Evolutionary conservation across 1,139 yeast species (phyloP).

Genomic region (Blastobotrys malaysiensis): DNA sequence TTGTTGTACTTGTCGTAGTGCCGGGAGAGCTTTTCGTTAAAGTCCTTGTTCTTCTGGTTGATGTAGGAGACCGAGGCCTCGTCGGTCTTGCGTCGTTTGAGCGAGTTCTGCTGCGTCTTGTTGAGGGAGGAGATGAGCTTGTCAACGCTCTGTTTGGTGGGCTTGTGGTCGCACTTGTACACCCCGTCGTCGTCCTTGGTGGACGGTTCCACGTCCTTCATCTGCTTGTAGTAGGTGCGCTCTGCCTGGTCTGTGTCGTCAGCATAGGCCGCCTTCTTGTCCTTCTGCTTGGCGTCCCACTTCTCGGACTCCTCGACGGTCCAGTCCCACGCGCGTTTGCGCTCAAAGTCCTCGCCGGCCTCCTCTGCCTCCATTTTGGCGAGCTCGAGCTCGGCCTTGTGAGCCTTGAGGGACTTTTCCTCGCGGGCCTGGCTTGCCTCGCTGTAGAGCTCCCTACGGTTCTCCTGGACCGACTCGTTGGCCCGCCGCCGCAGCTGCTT

Average conservation of each 20-base stretch:
- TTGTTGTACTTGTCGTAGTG: constrained; percentile 46
- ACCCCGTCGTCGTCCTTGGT: constrained; percentile 33
- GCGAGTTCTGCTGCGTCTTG: constrained; percentile 34
- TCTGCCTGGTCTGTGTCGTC: constrained; percentile 39
- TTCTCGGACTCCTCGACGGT: constrained; percentile 62
- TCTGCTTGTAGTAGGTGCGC: constrained; percentile 46
- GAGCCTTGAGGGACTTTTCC: constrained; percentile 32
- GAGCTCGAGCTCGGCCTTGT: constrained; percentile 39
- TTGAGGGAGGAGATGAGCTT: constrained; percentile 39
- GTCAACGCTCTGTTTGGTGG: constrained; percentile 38
- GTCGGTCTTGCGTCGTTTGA: constrained; percentile 35
- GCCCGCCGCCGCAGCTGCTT: constrained; percentile 19
- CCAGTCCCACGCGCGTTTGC: constrained; percentile 52
- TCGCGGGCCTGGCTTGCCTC: constrained; percentile 36
- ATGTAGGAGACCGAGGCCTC: constrained; percentile 40
- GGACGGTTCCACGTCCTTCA: constrained; percentile 35
- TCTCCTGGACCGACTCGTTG: constrained; percentile 32
- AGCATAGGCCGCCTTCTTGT: constrained; percentile 16
- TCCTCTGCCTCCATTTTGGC: constrained; percentile 37
- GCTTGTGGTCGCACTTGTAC: constrained; percentile 37
- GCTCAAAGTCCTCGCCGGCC: constrained; percentile 39
- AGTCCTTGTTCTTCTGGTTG: constrained; percentile 74
- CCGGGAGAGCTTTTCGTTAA: constrained; percentile 65
- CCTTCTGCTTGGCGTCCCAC: constrained; percentile 49
- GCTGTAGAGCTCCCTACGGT: constrained; percentile 39